phyloP scores from a whole-genome alignment of 2,329 filamentous ascomycete species.

The Fusarium sp. region DNA sequence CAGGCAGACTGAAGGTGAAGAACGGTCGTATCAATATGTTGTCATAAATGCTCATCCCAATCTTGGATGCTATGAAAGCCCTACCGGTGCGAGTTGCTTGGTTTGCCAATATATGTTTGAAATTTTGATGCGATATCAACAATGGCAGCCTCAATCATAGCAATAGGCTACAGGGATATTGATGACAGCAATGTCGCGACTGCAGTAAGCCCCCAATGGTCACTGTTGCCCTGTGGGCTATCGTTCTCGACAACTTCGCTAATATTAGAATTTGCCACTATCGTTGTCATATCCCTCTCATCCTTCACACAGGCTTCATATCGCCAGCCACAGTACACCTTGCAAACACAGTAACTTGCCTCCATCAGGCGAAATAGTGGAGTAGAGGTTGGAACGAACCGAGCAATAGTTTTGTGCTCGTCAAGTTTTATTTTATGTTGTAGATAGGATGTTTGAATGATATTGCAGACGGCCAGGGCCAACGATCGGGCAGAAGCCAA shows the following conservation, averaged over 20 bases:
- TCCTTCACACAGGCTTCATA: conserved; percentile 9
- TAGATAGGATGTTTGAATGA: background rate
- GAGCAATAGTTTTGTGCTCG: background rate
- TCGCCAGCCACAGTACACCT: conserved; percentile 4
- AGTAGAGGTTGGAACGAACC: background rate
- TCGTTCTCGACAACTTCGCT: conserved; percentile 16
- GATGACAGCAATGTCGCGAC: conserved; percentile 21
- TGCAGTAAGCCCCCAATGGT: conserved; percentile 13
- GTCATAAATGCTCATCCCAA: background rate
- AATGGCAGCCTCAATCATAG: background rate
- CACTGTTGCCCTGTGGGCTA: conserved; percentile 20
- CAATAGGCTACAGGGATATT: conserved; percentile 11
- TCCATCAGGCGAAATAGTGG: background rate
- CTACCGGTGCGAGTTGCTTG: background rate
- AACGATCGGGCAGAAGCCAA: background rate
- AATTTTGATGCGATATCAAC: background rate
- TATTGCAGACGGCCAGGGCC: background rate
- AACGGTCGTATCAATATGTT: conserved; percentile 7
- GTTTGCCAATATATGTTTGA: background rate
- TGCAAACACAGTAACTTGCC: conserved; percentile 15
- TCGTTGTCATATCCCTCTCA: conserved; percentile 26
- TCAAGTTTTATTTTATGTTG: background rate
- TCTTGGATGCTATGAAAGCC: background rate
- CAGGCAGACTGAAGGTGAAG: conserved; percentile 2
- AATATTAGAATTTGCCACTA: conserved; percentile 34